Evolutionary conservation across 495 filamentous ascomycete species (phyloP).

Genomic region (Alectoria sarmentosa): DNA sequence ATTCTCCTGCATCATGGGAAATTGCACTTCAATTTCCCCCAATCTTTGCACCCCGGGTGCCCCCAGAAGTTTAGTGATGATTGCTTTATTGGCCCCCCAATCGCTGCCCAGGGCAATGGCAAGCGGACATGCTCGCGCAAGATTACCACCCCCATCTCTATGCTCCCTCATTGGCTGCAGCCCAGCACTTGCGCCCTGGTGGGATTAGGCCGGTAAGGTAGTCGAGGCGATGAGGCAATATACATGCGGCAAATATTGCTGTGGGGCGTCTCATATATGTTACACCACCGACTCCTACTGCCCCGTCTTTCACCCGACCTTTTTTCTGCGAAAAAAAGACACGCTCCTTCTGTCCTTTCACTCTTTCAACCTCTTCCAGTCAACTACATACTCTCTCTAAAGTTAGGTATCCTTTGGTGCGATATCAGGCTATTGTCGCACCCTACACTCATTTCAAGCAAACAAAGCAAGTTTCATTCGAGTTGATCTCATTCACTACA

Average conservation of each 20-base stretch:
- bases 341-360: slow-evolving; percentile 4
- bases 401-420: background rate
- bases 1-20: slow-evolving; percentile 7
- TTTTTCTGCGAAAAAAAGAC: background rate
- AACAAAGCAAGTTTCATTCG: background rate
- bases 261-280: slow-evolving; percentile 17
- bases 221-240: background rate
- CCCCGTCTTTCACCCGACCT: background rate
- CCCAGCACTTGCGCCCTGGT: background rate
- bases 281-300: slow-evolving; percentile 1
- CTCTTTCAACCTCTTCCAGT: slow-evolving; percentile 9
- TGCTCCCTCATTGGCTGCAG: slow-evolving; percentile 4
- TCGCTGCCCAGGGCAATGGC: background rate
- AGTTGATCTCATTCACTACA: slow-evolving; percentile 19
- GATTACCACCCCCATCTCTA: background rate
- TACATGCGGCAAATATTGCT: slow-evolving; percentile 16
- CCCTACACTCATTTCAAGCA: background rate
- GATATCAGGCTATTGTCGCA: slow-evolving; percentile 7
- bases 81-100: background rate
- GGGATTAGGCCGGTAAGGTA: background rate
- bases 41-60: background rate
- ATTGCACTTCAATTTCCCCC: slow-evolving; percentile 13
- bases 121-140: background rate
- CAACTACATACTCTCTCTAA: slow-evolving; percentile 12
- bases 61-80: too few species aligned